phyloP scores from a whole-genome alignment of 2,329 filamentous ascomycete species.

The Botrytis pseudocinerea region DNA sequence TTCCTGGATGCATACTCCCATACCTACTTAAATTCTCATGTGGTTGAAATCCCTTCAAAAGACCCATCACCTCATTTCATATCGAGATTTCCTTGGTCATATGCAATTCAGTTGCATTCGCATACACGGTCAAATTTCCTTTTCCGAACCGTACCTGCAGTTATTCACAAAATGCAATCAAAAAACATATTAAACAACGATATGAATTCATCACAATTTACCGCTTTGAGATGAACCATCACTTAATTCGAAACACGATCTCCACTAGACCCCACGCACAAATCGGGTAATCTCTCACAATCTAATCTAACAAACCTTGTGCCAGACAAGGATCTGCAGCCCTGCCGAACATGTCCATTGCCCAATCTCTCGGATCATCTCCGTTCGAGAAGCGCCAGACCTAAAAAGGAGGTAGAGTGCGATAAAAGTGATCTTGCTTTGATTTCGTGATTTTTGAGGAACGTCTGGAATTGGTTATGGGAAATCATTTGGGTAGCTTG shows the following conservation, averaged over 20 bases:
- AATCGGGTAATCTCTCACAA: conserved; percentile 24
- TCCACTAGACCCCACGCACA: conserved; percentile 17
- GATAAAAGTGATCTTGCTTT: not conserved
- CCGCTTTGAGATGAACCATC: conserved; percentile 7
- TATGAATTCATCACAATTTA: not conserved
- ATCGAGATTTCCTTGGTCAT: not conserved
- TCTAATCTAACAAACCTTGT: conserved; percentile 21
- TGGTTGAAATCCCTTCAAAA: not conserved
- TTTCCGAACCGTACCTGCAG: conserved; percentile 17
- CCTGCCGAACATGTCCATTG: conserved; percentile 14
- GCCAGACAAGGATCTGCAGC: conserved; percentile 15
- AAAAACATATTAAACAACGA: conserved; percentile 21
- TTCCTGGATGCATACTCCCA: not conserved
- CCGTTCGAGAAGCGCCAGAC: conserved; percentile 4
- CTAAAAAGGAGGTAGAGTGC: not conserved
- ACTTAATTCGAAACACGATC: conserved; percentile 23
- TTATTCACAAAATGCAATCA: conserved; percentile 19
- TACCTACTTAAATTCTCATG: not conserved
- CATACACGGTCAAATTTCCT: conserved; percentile 16
- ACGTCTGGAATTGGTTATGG: not conserved
- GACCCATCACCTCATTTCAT: conserved; percentile 2
- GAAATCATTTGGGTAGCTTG: conserved; percentile 5
- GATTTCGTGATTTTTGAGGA: not conserved
- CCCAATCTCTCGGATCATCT: conserved; percentile 25
- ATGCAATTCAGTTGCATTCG: not conserved